Percentiles rank a stretch among this genome's conserved stretches.
phyloP scores from a whole-genome alignment of 2,329 filamentous ascomycete genomes.

The Nectriaceae sp. region DNA sequence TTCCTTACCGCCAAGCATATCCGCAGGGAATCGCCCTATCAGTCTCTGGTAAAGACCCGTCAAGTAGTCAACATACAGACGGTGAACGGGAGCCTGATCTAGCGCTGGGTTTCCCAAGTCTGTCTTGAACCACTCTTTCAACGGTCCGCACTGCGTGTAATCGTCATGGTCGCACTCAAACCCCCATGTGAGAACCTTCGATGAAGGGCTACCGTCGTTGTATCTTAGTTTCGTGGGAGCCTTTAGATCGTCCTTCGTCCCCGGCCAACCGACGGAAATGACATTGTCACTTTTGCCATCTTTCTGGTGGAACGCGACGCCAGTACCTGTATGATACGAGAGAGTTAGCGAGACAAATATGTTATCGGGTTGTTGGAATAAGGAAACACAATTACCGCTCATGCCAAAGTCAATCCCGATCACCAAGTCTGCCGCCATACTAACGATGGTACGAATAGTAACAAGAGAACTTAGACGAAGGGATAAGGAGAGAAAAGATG shows the following conservation, averaged over 20 bases:
- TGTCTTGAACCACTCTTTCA: background rate
- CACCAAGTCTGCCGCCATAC: background rate
- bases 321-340: background rate
- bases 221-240: background rate
- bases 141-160: background rate
- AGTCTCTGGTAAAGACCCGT: background rate
- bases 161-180: background rate
- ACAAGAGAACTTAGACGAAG: too few relatives aligned
- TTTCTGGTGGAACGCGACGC: too few relatives aligned
- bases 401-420: background rate
- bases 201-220: background rate
- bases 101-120: background rate
- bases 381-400: background rate
- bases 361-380: background rate
- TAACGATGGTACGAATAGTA: too few relatives aligned
- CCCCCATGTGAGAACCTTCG: background rate
- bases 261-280: background rate
- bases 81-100: background rate
- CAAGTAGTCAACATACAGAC: background rate
- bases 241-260: background rate
- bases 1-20: background rate
- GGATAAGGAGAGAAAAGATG: too few relatives aligned
- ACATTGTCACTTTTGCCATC: too few relatives aligned
- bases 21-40: background rate
- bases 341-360: background rate